A percentile compares a stretch with the other conserved stretches of the same genome.
Evolutionary conservation across 1,284 basidiomycete genomes (phyloP).

Genomic region (Caloboletus firmus): DNA sequence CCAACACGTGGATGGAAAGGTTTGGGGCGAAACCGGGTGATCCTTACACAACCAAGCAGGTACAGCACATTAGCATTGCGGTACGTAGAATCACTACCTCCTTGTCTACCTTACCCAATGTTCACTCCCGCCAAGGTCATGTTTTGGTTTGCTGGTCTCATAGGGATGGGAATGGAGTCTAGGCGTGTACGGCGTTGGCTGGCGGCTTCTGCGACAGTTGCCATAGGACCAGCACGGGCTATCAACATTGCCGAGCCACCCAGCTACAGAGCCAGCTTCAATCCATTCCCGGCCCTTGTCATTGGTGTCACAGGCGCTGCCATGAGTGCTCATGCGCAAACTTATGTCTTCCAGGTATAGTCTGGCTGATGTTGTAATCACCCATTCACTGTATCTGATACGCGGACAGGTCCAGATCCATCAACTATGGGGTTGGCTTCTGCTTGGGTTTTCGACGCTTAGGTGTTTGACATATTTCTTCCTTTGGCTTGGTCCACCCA

Average conservation of each 20-base stretch:
- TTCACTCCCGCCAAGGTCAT: slow-evolving; percentile 50
- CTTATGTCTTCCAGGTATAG: slow-evolving; percentile 78
- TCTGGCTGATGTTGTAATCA: neutral
- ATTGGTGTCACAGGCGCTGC: slow-evolving; percentile 93
- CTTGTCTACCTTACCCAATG: neutral
- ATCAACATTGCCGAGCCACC: slow-evolving; percentile 57
- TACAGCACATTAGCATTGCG: slow-evolving; percentile 95
- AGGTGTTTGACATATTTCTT: slow-evolving; percentile 92
- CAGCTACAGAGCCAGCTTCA: slow-evolving; percentile 81
- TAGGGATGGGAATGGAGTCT: slow-evolving; percentile 91
- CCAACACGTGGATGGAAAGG: slow-evolving; percentile 97
- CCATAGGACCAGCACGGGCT: slow-evolving; percentile 39
- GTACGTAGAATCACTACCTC: slow-evolving; percentile 43
- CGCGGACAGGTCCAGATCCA: slow-evolving; percentile 76
- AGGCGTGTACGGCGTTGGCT: slow-evolving; percentile 70
- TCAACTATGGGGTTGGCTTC: slow-evolving; percentile 87
- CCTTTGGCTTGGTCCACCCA: slow-evolving; percentile 81
- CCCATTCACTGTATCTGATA: slow-evolving; percentile 4
- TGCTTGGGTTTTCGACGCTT: slow-evolving; percentile 77
- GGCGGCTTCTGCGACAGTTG: slow-evolving; percentile 53
- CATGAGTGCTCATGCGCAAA: slow-evolving; percentile 94
- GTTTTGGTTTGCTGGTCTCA: slow-evolving; percentile 94
- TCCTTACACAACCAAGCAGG: slow-evolving; percentile 89
- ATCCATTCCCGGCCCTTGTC: slow-evolving; percentile 91
- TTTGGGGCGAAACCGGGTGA: slow-evolving; percentile 81